Evolutionary conservation across 148 eudicot species (phyloP), one percentile per base, ranked within the genome.

Genomic region (Pouteria glomerata): DNA sequence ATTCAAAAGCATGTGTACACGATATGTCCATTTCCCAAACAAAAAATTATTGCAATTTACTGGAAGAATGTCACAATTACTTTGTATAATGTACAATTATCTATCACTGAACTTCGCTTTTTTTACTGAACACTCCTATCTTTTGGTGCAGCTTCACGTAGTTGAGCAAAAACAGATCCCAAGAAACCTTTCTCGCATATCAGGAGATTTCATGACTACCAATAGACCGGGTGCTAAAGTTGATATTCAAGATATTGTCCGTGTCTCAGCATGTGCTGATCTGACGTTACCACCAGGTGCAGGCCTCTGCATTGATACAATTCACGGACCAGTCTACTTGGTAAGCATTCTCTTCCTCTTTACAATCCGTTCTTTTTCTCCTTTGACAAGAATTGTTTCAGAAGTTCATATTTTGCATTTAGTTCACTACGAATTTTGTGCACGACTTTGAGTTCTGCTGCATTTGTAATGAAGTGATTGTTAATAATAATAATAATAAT

Each of bases 281-380:
- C 91, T 91, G 68, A 89, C 97, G 59, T 83, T 94, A 74, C 98
- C 98, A 44, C 91, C 89, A 12, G 98, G 98, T 77, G 88, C 98
- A 33, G 95, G 89, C 73, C 87, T 94, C 52, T 91, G 88, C 73
- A 86, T 94, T 76, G 85, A 88, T 80, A 91, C 98, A 51, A 63
- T 77, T 63, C 74, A 81, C 39, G 98, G 97, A 75, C 95, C 97
- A 6, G 77, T 86, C 76, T 94, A 66, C 81, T 74, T 86, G 91
- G 98, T 94, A 84, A 85, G 78, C 23, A 29, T 71, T 41, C 12
- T 56, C 37, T 63, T 71, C n/a, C 50, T n/a, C 24, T 37, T 66
- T 70, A 70, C 62, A 26, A 13, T 62, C 29, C 23, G 19, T 29
- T 31, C 34, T 16, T 27, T 29, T 59, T 57, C 16, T n/a, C 8